These are phyloP conservation scores for Cytospora piceicola DNA, from an alignment of 2,329 filamentous ascomycete species.

Conservation along the genomic window DNA sequence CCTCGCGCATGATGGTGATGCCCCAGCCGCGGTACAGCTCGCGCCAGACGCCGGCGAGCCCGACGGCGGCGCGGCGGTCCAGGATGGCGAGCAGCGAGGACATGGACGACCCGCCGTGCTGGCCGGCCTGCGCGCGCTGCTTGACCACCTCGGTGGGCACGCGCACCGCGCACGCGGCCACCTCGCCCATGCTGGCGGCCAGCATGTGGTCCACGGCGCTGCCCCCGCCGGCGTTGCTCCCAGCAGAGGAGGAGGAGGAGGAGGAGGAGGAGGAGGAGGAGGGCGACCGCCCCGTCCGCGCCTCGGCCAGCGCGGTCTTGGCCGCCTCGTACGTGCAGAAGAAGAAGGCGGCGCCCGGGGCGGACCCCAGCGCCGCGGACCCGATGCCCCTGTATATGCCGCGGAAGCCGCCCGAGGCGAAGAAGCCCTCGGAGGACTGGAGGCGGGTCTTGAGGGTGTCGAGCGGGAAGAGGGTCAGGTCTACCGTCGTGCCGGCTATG, in stretches of 20 bases:
- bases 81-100: conserved; percentile 73
- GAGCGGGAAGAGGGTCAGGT: conserved; percentile 95
- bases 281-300: neutral
- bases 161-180: conserved; percentile 88
- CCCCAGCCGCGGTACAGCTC: conserved; percentile 92
- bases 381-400: conserved; percentile 95
- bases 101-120: conserved; percentile 72
- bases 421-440: conserved; percentile 78
- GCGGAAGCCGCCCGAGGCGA: conserved; percentile 81
- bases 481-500: conserved; percentile 91
- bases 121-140: conserved; percentile 88
- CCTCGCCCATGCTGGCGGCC: conserved; percentile 83
- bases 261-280: neutral
- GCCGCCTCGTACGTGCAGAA: conserved; percentile 90
- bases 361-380: conserved; percentile 85
- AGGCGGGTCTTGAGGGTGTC: conserved; percentile 98
- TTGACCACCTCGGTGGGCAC: conserved; percentile 98
- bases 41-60: conserved; percentile 66
- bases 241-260: neutral
- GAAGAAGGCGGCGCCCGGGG: conserved; percentile 93
- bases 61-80: conserved; percentile 48
- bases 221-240: conserved; percentile 27
- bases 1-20: conserved; percentile 92
- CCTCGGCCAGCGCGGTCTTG: conserved; percentile 57
- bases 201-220: conserved; percentile 68